Base-by-base conservation (phyloP, 2,329 filamentous ascomycete genomes). In the Neurospora sp. region DNA sequence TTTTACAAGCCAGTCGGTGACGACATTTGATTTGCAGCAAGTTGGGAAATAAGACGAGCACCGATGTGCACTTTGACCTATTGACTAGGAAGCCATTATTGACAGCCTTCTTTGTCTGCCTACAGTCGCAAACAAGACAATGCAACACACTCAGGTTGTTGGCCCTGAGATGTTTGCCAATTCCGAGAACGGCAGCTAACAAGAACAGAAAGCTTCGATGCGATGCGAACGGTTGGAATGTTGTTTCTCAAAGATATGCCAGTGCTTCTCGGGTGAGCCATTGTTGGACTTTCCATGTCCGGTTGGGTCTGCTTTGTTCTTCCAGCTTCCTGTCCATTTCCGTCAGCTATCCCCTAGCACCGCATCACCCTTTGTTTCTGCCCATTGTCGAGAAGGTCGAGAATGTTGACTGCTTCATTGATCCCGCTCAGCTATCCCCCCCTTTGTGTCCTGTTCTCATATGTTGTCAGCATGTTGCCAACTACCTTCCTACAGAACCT, bases 301-400 rank as follows among this genome's bases (percentile, higher is more conserved):
- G 69, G 62, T 52, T 39, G 5, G 23, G 17, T 68, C 6, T 69
- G 62, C 67, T 71, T 69, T 41, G 67, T 38, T 37, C 4, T 33
- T 1, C 8, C 28, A n/a, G 23, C 17, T 41, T 66, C 52, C 36
- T 46, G 66, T 68, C 69, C 52, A 23, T 46, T 38, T 69, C 70
- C 66, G 67, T 68, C 19, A 65, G 40, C 6, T 12, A 36, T 5
- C 43, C 69, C 69, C 66, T 68, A 62, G 52, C 52, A 62, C 19
- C n/a, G 67, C 17, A 41, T 36, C 3, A n/a, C 17, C 36, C 23
- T 28, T 67, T 40, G 46, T 38, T 28, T 6, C 8, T 43, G 62
- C 15, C 43, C 38, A n/a, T 70, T 68, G 43, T 66, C 67, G 43
- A 33, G 1, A 17, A 33, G 52, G 23, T 62, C 15, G 23, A 62